Evolutionary conservation across 164 flowering plant species (phyloP).

Genomic region (Houttuynia cordata): DNA sequence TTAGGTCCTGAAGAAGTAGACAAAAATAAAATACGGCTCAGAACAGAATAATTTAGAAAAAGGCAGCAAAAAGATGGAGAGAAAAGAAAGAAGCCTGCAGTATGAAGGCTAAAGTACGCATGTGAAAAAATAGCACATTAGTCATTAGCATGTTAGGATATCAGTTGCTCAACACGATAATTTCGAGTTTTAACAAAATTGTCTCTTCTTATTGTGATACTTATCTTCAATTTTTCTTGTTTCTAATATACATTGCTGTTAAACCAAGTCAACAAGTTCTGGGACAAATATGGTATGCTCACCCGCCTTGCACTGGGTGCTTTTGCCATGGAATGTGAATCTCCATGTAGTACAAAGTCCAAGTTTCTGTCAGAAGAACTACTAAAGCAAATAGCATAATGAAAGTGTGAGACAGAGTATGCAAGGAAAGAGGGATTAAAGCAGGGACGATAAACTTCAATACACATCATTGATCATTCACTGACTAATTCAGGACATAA

Average conservation of each 20-base stretch:
- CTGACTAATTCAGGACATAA: background rate
- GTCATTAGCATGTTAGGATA: background rate
- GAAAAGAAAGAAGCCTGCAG: background rate
- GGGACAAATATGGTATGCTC: slow-evolving; percentile 11
- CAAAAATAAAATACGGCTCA: background rate
- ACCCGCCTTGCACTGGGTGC: slow-evolving; percentile 27
- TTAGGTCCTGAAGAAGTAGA: slow-evolving; percentile 25
- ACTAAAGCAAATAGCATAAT: slow-evolving; percentile 10
- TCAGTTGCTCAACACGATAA: background rate
- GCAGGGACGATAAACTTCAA: background rate
- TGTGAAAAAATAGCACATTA: background rate
- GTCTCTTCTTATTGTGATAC: background rate
- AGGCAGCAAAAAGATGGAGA: background rate
- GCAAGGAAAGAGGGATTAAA: background rate
- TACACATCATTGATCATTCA: background rate
- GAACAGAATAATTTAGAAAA: background rate
- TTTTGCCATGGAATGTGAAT: slow-evolving; percentile 16
- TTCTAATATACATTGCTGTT: background rate
- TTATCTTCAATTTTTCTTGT: background rate
- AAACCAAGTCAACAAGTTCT: background rate
- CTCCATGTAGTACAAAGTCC: slow-evolving; percentile 23
- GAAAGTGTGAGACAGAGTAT: background rate
- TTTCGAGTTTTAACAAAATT: background rate
- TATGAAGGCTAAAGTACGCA: background rate
- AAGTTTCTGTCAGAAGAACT: slow-evolving; percentile 61